Conservation (phyloP, 2,329 filamentous ascomycete genomes). For the Alternaria infectoria region DNA sequence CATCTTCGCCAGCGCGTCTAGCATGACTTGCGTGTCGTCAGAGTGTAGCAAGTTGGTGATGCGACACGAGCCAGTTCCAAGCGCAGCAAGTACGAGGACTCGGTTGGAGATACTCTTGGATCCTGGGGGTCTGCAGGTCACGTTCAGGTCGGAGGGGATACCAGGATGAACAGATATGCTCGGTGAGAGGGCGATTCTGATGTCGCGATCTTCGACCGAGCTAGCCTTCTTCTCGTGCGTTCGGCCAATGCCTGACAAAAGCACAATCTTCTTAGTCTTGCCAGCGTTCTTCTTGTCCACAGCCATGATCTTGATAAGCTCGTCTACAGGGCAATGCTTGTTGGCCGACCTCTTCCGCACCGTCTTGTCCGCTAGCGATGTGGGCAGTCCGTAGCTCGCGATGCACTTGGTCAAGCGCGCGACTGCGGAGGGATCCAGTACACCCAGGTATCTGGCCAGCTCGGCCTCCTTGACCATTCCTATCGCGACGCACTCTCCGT, state of each 20-base stretch:
- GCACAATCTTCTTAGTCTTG: slow-evolving; percentile 91
- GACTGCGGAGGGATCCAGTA: slow-evolving; percentile 84
- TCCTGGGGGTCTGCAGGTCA: slow-evolving; percentile 85
- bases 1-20: slow-evolving; percentile 85
- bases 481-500: slow-evolving; percentile 94
- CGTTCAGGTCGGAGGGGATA: slow-evolving; percentile 67
- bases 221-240: slow-evolving; percentile 88
- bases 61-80: slow-evolving; percentile 83
- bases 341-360: slow-evolving; percentile 83
- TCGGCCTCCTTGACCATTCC: slow-evolving; percentile 99
- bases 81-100: slow-evolving; percentile 88
- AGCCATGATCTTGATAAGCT: slow-evolving; percentile 89
- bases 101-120: slow-evolving; percentile 98
- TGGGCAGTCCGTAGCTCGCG: slow-evolving; percentile 89
- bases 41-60: slow-evolving; percentile 94
- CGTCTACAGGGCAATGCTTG: slow-evolving; percentile 85
- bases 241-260: slow-evolving; percentile 87
- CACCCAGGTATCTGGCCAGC: slow-evolving; percentile 84
- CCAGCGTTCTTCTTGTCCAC: slow-evolving; percentile 99
- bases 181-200: slow-evolving; percentile 81
- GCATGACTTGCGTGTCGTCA: slow-evolving; percentile 96
- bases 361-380: slow-evolving; percentile 80
- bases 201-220: slow-evolving; percentile 83
- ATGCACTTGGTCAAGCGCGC: slow-evolving; percentile 92
- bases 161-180: slow-evolving; percentile 77